A percentile compares a stretch with the other conserved stretches of the same genome.
phyloP scores from a whole-genome alignment of 352 stramenopile genomes.

The Pythium insidiosum region DNA sequence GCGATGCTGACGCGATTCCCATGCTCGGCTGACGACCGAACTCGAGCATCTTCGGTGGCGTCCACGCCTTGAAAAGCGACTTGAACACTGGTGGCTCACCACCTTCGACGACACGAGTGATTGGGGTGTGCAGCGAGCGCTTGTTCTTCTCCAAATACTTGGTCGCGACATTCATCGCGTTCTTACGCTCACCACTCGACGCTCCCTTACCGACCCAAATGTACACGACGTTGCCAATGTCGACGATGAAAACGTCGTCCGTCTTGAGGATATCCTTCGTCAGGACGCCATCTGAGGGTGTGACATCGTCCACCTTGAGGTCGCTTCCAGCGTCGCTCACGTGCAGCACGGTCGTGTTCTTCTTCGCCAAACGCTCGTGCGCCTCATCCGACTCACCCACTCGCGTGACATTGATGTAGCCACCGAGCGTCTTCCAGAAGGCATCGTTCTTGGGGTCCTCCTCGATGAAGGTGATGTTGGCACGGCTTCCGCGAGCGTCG shows the following conservation, averaged over 20 bases:
- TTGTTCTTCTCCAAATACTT: constrained; percentile 74
- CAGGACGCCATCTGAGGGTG: constrained; percentile 53
- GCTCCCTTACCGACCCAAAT: constrained; percentile 89
- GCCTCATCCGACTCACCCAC: constrained; percentile 53
- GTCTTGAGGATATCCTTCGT: constrained; percentile 75
- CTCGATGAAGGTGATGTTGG: constrained; percentile 83
- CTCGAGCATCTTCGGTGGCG: constrained; percentile 51
- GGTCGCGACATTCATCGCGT: constrained; percentile 73
- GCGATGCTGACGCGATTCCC: constrained; percentile 31
- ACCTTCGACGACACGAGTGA: constrained; percentile 82
- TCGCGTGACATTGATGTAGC: constrained; percentile 64
- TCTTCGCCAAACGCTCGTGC: constrained; percentile 50
- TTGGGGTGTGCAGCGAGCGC: constrained; percentile 49
- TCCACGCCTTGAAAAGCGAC: constrained; percentile 75
- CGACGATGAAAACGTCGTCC: constrained; percentile 91
- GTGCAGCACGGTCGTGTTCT: constrained; percentile 65
- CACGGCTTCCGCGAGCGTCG: constrained; percentile 68
- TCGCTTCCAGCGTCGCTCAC: constrained; percentile 61
- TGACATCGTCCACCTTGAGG: constrained; percentile 56
- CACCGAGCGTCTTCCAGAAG: constrained; percentile 91
- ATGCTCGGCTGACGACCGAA: constrained; percentile 50
- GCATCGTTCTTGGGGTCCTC: constrained; percentile 83
- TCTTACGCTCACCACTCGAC: constrained; percentile 79
- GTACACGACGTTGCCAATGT: constrained; percentile 84
- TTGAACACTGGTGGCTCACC: constrained; percentile 83